Conservation (phyloP, 1,139 yeast species). For the Insectozyma bohioensis region DNA sequence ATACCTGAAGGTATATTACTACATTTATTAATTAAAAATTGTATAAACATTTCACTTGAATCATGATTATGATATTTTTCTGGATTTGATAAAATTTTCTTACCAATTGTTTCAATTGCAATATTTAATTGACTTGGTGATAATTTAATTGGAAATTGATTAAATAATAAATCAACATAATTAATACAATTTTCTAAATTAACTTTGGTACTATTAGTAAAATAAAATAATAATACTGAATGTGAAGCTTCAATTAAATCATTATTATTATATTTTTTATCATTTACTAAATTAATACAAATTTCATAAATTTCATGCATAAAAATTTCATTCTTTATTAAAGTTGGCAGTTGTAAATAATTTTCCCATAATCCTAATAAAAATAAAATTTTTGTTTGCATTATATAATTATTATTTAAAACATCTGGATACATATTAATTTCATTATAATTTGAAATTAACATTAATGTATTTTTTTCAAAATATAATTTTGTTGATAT, state of each 20-base stretch:
- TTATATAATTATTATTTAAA: constrained; percentile 32
- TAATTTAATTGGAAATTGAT: constrained; percentile 57
- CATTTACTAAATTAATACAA: constrained; percentile 41
- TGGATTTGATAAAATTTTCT: constrained; percentile 48
- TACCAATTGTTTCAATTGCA: constrained; percentile 59
- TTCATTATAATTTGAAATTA: constrained; percentile 42
- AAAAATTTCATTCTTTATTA: constrained; percentile 21
- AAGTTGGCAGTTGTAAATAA: constrained; percentile 39
- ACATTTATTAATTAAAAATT: constrained; percentile 40
- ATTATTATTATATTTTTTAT: constrained; percentile 25
- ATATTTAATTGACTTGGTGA: constrained; percentile 58
- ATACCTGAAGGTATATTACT: constrained; percentile 31
- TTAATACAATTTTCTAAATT: constrained; percentile 31
- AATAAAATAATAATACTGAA: constrained; percentile 58
- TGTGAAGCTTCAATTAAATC: constrained; percentile 65
- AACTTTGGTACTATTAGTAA: constrained; percentile 22
- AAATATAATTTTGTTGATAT: constrained; percentile 23
- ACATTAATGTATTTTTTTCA: constrained; percentile 37
- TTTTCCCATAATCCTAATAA: constrained; percentile 61
- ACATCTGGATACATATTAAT: constrained; percentile 37
- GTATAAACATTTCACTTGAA: constrained; percentile 39
- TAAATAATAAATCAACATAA: constrained; percentile 32
- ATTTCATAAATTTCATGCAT: constrained; percentile 41
- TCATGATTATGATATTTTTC: constrained; percentile 24
- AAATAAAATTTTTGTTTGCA: constrained; percentile 53